phyloP scores from a whole-genome alignment of 768 basidiomycete genomes.

The Cubamyces sp. region DNA sequence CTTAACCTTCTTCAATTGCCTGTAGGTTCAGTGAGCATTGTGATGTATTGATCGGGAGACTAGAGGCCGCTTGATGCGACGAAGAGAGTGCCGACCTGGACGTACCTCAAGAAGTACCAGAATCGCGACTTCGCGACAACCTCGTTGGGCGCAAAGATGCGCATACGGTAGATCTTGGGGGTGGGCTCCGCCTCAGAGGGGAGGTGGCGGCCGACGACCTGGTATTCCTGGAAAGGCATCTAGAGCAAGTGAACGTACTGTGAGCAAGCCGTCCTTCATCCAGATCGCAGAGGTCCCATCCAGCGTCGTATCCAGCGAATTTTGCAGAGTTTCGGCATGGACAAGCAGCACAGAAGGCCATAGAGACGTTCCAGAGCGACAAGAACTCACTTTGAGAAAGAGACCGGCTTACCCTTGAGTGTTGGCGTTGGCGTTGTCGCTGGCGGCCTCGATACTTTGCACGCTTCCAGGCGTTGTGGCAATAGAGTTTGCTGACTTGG shows the following conservation, averaged over 20 bases:
- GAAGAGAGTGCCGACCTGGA: constrained; percentile 1
- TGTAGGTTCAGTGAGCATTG: constrained; percentile 33
- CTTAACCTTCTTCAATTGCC: constrained; percentile 99
- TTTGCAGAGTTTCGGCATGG: constrained; percentile 12
- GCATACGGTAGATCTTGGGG: constrained; percentile 99
- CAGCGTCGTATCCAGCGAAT: constrained; percentile 31
- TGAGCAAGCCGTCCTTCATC: constrained; percentile 28
- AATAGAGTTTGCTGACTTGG: constrained; percentile 26
- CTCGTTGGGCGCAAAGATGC: constrained; percentile 98
- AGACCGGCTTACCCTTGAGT: constrained; percentile 29
- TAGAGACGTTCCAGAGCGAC: not conserved
- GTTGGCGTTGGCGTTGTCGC: constrained; percentile 28
- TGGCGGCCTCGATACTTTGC: constrained; percentile 21
- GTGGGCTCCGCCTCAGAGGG: constrained; percentile 91
- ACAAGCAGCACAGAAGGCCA: constrained; percentile 3
- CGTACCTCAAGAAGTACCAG: constrained; percentile 98
- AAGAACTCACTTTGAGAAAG: constrained; percentile 26
- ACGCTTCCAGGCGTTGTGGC: constrained; percentile 20
- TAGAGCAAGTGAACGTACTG: constrained; percentile 30
- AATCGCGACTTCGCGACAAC: constrained; percentile 99
- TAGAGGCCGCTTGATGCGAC: not conserved
- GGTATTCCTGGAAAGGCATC: constrained; percentile 90
- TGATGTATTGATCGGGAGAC: not conserved
- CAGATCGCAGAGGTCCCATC: constrained; percentile 35
- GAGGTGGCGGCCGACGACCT: constrained; percentile 96